Base-by-base conservation (phyloP, 768 basidiomycete genomes). In the Mycena vulgaris region DNA sequence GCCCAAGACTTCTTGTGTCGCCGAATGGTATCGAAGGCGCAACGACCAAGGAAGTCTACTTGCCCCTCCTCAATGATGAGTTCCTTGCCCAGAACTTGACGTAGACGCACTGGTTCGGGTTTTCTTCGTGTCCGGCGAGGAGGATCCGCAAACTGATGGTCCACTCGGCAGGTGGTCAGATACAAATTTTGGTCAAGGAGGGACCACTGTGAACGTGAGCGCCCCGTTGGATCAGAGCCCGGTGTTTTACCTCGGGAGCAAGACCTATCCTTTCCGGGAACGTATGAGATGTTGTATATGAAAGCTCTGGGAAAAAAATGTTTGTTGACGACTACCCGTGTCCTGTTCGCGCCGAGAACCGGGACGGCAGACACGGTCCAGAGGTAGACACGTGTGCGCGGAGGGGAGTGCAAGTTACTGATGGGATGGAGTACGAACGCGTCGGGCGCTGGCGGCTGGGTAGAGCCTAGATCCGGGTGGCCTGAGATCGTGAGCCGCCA, bases 171-270 rank as follows among this genome's bases (percentile, higher is more conserved):
- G 79, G 82, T 82, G 81, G 81, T 76, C 78, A 27, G 77, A 83
- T 30, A 71, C 68, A 52, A 65, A 77, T 39, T 77, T 79, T 61
- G 79, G 79, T 14, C 63, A 55, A 28, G 81, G 81, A 28, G 80
- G 80, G 17, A 69, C 48, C 30, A 65, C 62, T 28, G 71, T 82
- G 17, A 81, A 76, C 55, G 68, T 82, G n/a, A 76, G 72, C 64
- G 80, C 81, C 2, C 69, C 72, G 11, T 70, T 80, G 27, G 78
- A 80, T 55, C 71, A 80, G 53, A 83, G 83, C 19, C 82, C 80
- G 2, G 79, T 83, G 21, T 79, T 81, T 59, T 80, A 78, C 70
- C 68, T 82, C 35, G 81, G 80, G 21, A 68, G 57, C 25, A 82
- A 79, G 55, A 47, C 55, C 5, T 62, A 80, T 82, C 40, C 66